phyloP scores from a whole-genome alignment of 306 rosid species.

The Pueraria montana region DNA sequence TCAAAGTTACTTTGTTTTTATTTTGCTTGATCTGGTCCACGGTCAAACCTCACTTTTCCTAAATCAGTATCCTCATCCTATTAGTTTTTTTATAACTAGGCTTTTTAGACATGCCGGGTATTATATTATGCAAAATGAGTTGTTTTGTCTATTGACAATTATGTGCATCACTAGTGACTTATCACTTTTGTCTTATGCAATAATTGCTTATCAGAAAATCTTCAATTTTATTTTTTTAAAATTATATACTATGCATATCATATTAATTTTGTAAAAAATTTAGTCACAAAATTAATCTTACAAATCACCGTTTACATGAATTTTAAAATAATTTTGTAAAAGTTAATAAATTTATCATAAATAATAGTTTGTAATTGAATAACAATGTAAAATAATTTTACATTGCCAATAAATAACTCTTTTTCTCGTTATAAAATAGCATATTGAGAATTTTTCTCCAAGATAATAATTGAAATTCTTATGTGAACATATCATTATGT shows the following conservation, averaged over 20 bases:
- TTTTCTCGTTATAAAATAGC: no score
- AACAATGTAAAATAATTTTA: no score
- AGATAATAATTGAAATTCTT: no score
- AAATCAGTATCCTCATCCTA: conserved; percentile 10
- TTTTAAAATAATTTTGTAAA: no score
- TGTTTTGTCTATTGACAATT: background rate
- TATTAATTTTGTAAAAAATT: background rate
- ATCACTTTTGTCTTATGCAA: background rate
- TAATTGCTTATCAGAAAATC: background rate
- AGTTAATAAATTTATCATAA: no score
- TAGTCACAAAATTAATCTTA: background rate
- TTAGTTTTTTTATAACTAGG: background rate
- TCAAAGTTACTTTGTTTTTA: conserved; percentile 56
- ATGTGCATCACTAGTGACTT: background rate
- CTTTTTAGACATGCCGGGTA: background rate
- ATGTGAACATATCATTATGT: no score
- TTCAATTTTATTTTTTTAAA: background rate
- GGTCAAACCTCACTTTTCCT: conserved; percentile 54
- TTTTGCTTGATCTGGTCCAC: conserved; percentile 58
- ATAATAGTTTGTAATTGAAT: no score
- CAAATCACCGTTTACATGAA: no score
- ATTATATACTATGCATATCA: background rate
- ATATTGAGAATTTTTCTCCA: no score
- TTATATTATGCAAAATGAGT: background rate
- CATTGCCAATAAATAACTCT: no score